Base-by-base conservation (phyloP, 2,329 filamentous ascomycete genomes). In the Aureobasidium sp. region DNA sequence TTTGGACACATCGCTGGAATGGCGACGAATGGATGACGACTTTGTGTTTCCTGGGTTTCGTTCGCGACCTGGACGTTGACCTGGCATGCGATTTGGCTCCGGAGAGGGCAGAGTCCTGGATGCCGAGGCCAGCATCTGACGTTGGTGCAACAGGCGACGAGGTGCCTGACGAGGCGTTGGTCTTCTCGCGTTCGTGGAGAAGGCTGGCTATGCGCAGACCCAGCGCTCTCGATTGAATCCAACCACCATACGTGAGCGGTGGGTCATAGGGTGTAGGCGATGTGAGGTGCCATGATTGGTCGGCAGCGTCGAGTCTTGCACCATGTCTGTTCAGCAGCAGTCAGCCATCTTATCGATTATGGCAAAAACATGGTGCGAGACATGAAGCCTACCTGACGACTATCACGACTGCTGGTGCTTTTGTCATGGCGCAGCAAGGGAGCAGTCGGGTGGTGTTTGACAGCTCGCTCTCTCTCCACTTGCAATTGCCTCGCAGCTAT, bases 261-360 rank as follows among this genome's bases (percentile, higher is more conserved):
- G 94, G 90, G 67, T 99, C 93, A 79, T 97, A 99, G 1, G 94
- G 94, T 6, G 91, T 92, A 1, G 92, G 89, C 6, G 94, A 96
- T 34, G 89, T 89, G 61, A 96, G 82, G 74, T 97, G 91, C 94
- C 94, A 99, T 74, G 90, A 86, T 73, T 92, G 91, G 80, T 99
- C 92, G 65, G 92, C 91, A 62, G 91, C 91, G 74, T 99, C 94
- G 63, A 99, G 87, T 68, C 94, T 88, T 69, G 92, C 90, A 71
- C 94, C 94, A 75, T 99, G 94, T 76, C 94, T 87, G 64, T 53
- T 51, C 2, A 31, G 52, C 20, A 37, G 31, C 68, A 57, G 70
- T 68, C 62, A 61, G 58, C 29, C 25, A 31, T 47, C 27, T 15
- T 8, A 3, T 27, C n/a, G 41, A 5, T 20, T 44, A 39, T 25